Evolutionary conservation across 805 yeast genomes (phyloP).

Genomic region (Novakomyces olei): DNA sequence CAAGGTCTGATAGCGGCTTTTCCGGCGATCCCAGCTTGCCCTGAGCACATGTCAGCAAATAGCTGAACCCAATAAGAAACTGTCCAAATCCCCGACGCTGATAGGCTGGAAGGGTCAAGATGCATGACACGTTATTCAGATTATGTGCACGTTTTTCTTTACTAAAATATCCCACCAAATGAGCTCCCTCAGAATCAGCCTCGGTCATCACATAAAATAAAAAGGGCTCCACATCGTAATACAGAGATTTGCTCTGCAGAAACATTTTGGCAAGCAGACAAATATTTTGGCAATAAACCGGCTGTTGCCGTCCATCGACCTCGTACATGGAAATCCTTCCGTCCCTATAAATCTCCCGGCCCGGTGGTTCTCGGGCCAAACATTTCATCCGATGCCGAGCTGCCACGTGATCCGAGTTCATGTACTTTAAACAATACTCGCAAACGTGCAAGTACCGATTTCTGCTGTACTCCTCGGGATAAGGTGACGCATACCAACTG

Average conservation of each 20-base stretch:
- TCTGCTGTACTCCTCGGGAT: conserved; percentile 62
- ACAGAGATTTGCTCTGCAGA: conserved; percentile 72
- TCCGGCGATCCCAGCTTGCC: conserved; percentile 80
- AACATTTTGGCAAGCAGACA: conserved; percentile 78
- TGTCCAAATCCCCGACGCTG: conserved; percentile 82
- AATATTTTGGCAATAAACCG: conserved; percentile 63
- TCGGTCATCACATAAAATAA: conserved; percentile 71
- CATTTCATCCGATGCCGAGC: conserved; percentile 59
- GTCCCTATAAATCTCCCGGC: conserved; percentile 71
- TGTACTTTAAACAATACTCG: conserved; percentile 63
- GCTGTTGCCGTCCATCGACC: conserved; percentile 72
- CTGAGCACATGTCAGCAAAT: conserved; percentile 52
- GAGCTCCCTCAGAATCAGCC: conserved; percentile 32
- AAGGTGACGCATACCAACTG: conserved; percentile 86
- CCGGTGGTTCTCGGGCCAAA: conserved; percentile 56
- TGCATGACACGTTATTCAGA: conserved; percentile 72
- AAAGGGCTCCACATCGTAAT: conserved; percentile 90
- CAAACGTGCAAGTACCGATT: conserved; percentile 49
- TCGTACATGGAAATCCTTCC: conserved; percentile 58
- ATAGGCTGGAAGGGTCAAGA: conserved; percentile 66
- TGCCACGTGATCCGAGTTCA: conserved; percentile 42
- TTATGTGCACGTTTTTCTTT: conserved; percentile 45
- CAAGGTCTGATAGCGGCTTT: conserved; percentile 75
- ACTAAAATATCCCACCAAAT: conserved; percentile 85
- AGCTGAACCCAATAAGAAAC: conserved; percentile 72